A percentile compares a stretch with the other conserved stretches of the same genome.
phyloP scores from a whole-genome alignment of 2,329 filamentous ascomycete species.

The Metarhizium anisopliae region DNA sequence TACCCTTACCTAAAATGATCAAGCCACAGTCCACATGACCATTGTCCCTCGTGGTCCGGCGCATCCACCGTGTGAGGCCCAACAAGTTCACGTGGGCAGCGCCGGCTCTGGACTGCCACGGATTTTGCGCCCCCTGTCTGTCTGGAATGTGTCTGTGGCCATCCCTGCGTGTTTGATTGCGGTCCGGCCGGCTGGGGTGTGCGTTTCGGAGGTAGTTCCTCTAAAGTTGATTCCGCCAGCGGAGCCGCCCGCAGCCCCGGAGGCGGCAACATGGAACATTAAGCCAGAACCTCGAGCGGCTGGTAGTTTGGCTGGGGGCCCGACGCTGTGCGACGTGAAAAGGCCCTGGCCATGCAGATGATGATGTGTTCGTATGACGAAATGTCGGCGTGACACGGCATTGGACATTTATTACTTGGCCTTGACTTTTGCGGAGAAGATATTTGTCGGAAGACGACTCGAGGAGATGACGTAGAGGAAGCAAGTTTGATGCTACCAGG shows the following conservation, averaged over 20 bases:
- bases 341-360: not conserved
- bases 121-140: not conserved
- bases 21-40: not conserved
- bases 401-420: not conserved
- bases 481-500: too few species aligned
- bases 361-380: not conserved
- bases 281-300: too few species aligned
- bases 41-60: not conserved
- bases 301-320: not conserved
- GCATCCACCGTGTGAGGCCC: not conserved
- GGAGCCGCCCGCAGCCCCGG: not conserved
- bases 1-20: too few species aligned
- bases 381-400: not conserved
- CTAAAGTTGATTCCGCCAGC: conserved; percentile 9
- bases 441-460: not conserved
- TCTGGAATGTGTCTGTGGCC: not conserved
- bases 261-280: not conserved
- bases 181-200: not conserved
- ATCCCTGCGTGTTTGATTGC: too few species aligned
- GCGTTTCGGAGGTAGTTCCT: conserved; percentile 4
- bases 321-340: not conserved
- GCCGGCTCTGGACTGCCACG: not conserved
- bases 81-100: too few species aligned
- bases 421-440: not conserved
- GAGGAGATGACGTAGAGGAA: not conserved